Percentiles rank a stretch among this genome's conserved stretches.
Evolutionary conservation across 140 eudicot species (phyloP).

Genomic region (Anethum foeniculum): DNA sequence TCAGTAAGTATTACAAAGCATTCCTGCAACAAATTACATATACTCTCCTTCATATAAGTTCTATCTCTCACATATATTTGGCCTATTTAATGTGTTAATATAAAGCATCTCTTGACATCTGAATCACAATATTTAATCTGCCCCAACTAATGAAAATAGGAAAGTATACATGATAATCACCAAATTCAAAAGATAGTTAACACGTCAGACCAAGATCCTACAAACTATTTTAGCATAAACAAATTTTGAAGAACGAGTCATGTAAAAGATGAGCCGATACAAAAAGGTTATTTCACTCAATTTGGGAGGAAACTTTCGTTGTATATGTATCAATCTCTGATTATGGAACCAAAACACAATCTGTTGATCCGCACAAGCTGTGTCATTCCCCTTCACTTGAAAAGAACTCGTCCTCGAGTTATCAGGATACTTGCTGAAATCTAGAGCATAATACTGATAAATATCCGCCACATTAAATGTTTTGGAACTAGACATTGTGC

Average conservation of each 20-base stretch:
- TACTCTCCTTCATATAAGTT: background rate
- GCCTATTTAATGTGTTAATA: background rate
- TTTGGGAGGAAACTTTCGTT: background rate
- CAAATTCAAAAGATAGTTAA: background rate
- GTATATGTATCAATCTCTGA: background rate
- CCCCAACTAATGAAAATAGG: background rate
- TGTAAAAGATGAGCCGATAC: background rate
- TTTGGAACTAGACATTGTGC: too few relatives aligned
- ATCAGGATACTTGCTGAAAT: too few relatives aligned
- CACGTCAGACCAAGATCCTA: background rate
- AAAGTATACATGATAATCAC: background rate
- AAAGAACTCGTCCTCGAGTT: too few relatives aligned
- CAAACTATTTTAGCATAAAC: background rate
- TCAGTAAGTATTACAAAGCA: conserved; percentile 34
- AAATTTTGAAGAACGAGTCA: background rate
- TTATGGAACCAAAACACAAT: background rate
- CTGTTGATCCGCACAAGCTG: too few relatives aligned
- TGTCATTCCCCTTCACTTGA: too few relatives aligned
- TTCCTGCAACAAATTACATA: background rate
- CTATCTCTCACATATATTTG: background rate
- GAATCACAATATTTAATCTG: background rate
- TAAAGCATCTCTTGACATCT: background rate
- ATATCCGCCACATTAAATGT: too few relatives aligned
- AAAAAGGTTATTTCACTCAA: background rate
- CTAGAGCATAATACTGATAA: too few relatives aligned